phyloP scores from a whole-genome alignment of 306 rosid species.

The Rosa persica region DNA sequence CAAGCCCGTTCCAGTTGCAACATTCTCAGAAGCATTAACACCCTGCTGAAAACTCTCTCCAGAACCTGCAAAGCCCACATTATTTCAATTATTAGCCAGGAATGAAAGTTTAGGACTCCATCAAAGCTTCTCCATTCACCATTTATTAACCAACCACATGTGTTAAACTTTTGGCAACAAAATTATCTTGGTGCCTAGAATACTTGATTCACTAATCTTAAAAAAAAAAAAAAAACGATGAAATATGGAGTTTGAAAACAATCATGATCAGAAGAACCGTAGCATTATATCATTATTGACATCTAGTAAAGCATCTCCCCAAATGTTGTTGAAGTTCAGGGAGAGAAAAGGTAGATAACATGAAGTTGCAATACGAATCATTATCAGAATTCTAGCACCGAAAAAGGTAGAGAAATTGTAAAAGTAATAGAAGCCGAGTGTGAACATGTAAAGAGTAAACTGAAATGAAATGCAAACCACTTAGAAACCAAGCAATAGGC shows the following conservation, averaged over 20 bases:
- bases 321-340: background rate
- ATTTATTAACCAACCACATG: background rate
- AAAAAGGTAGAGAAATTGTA: background rate
- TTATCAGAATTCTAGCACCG: background rate
- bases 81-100: background rate
- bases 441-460: no score
- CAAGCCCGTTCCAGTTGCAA: slow-evolving; percentile 18
- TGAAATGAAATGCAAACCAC: no score
- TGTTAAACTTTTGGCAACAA: background rate
- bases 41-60: slow-evolving; percentile 12
- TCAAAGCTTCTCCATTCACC: background rate
- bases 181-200: background rate
- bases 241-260: background rate
- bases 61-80: slow-evolving; percentile 11
- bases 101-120: background rate
- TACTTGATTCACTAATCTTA: background rate
- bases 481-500: no score
- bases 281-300: background rate
- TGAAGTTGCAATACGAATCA: background rate
- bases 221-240: background rate
- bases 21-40: slow-evolving; percentile 20
- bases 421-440: background rate
- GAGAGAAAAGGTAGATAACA: no score
- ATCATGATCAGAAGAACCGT: background rate
- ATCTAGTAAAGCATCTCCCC: background rate